phyloP scores from a whole-genome alignment of 1,284 basidiomycete genomes.

The Ustilago tritici region DNA sequence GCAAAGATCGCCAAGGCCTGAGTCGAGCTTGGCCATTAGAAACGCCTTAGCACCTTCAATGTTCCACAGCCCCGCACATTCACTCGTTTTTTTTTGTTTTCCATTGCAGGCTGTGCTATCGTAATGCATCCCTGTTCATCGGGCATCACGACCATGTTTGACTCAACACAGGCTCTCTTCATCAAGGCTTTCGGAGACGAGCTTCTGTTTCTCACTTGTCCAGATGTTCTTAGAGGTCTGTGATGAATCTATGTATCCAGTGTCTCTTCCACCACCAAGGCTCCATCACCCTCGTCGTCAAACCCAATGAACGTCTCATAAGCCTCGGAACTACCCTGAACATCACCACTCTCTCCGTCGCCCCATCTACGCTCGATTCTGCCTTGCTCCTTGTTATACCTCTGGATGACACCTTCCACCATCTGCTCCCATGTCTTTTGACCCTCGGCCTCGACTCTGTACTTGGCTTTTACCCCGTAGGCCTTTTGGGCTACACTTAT shows the following conservation, averaged over 20 bases:
- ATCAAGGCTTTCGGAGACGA: not conserved
- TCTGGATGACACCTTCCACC: constrained; percentile 40
- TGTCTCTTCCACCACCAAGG: not conserved
- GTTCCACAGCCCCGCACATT: not conserved
- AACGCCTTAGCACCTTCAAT: not conserved
- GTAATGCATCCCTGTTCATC: constrained; percentile 14
- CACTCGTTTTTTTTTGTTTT: not conserved
- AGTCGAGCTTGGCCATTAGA: not conserved
- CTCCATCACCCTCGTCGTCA: constrained; percentile 20
- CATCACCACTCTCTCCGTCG: constrained; percentile 53
- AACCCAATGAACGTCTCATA: constrained; percentile 37
- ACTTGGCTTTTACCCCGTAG: constrained; percentile 22
- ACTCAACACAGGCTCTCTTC: not conserved
- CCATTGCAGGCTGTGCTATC: constrained; percentile 1
- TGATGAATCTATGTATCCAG: constrained; percentile 2
- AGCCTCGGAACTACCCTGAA: constrained; percentile 41
- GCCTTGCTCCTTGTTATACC: constrained; percentile 16
- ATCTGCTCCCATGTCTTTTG: constrained; percentile 46
- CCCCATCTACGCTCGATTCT: constrained; percentile 49
- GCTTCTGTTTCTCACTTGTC: not conserved
- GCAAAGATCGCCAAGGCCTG: constrained; percentile 28
- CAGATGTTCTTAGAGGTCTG: not conserved
- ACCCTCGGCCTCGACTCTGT: constrained; percentile 15
- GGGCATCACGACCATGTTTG: not conserved
- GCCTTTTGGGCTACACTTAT: constrained; percentile 34